phyloP scores from a whole-genome alignment of 495 filamentous ascomycete genomes.

The Penicillium egyptiacum region DNA sequence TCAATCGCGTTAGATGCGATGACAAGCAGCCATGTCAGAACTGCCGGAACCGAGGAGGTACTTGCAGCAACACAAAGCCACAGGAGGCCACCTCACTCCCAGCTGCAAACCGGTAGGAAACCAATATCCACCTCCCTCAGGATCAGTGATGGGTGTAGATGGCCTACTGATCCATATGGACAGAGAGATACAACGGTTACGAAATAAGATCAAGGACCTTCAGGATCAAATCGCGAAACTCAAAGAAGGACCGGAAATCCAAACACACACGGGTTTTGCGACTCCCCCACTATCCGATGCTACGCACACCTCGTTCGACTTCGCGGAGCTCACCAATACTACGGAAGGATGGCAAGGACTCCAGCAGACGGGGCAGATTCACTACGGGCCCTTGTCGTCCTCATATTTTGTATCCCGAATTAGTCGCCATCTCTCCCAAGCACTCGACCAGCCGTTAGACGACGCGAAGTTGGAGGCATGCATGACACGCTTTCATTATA shows the following conservation, averaged over 20 bases:
- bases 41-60: slow-evolving; percentile 35
- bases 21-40: slow-evolving; percentile 45
- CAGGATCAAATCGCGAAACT: slow-evolving; percentile 33
- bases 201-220: slow-evolving; percentile 34
- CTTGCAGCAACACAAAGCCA: slow-evolving; percentile 36
- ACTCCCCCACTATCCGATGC: not conserved
- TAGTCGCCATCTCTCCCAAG: not conserved
- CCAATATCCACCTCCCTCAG: not conserved
- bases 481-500: not conserved
- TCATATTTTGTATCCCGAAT: not conserved
- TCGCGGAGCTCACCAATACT: not conserved
- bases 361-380: not conserved
- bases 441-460: not conserved
- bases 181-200: not conserved
- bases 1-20: slow-evolving; percentile 49
- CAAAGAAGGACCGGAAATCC: slow-evolving; percentile 4
- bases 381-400: not conserved
- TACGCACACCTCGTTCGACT: not conserved
- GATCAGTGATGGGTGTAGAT: slow-evolving; percentile 1
- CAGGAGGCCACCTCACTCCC: slow-evolving; percentile 32
- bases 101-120: slow-evolving; percentile 17
- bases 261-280: not conserved
- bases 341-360: not conserved
- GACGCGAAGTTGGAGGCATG: not conserved
- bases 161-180: not conserved